These are phyloP conservation scores for Mycena epipterygia DNA, from an alignment of 768 basidiomycete genomes.

Conservation along the genomic window DNA sequence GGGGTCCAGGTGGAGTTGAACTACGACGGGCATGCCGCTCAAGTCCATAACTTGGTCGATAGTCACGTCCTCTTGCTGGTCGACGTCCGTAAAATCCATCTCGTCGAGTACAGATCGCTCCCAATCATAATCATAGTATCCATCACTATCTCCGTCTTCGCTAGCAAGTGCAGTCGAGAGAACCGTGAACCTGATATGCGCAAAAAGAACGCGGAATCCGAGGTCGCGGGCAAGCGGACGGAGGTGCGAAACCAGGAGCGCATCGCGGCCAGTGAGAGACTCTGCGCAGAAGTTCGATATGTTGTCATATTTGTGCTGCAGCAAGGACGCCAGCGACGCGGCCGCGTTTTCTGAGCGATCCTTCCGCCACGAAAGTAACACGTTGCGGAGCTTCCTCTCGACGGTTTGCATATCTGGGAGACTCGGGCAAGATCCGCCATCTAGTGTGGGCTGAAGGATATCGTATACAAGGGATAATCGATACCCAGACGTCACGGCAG, in stretches of 20 bases:
- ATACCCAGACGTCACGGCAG: slow-evolving; percentile 19
- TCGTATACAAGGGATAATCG: slow-evolving; percentile 29
- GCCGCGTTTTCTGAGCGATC: slow-evolving; percentile 9
- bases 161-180: neutral
- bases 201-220: slow-evolving; percentile 30
- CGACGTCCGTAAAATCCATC: neutral
- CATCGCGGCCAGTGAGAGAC: slow-evolving; percentile 26
- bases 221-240: slow-evolving; percentile 28
- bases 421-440: neutral
- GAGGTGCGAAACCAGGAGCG: slow-evolving; percentile 29
- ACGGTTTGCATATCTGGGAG: slow-evolving; percentile 32
- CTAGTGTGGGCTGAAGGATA: slow-evolving; percentile 20
- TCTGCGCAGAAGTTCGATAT: slow-evolving; percentile 21
- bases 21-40: slow-evolving; percentile 10
- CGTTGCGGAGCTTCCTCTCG: slow-evolving; percentile 8
- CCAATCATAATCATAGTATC: neutral
- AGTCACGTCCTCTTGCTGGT: neutral
- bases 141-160: neutral
- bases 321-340: slow-evolving; percentile 16
- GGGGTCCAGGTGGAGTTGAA: neutral
- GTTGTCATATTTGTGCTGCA: slow-evolving; percentile 15
- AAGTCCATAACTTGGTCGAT: slow-evolving; percentile 10
- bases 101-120: no score
- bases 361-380: slow-evolving; percentile 34
- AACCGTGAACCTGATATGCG: slow-evolving; percentile 3